Evolutionary conservation across 169 alveolate species (phyloP).

Genomic region (Plasmodium blacklocki): DNA sequence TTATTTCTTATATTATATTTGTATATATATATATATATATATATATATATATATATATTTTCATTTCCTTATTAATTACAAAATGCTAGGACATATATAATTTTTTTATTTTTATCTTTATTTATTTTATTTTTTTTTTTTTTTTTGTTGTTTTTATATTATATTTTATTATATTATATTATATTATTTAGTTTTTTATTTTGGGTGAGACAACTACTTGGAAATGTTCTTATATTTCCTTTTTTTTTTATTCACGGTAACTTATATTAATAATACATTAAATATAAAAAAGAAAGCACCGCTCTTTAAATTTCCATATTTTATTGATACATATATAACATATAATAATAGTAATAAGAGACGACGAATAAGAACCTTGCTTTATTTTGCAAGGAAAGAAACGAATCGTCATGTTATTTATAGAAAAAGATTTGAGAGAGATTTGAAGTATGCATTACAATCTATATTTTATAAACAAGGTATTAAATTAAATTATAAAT

Average conservation of each 20-base stretch:
- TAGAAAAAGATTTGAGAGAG: conserved; percentile 63
- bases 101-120: background rate
- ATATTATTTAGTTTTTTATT: background rate
- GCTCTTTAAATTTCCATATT: conserved; percentile 6
- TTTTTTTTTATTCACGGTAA: conserved; percentile 26
- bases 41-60: background rate
- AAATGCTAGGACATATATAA: background rate
- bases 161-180: background rate
- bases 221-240: conserved; percentile 65
- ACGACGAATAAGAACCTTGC: background rate
- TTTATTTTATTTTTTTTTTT: conserved; percentile 6
- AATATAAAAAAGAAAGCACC: conserved; percentile 17
- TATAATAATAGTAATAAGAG: conserved; percentile 4
- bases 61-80: no score
- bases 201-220: background rate
- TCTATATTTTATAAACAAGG: conserved; percentile 67
- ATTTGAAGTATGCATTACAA: conserved; percentile 61
- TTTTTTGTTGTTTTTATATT: background rate
- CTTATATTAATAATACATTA: conserved; percentile 34
- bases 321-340: conserved; percentile 8
- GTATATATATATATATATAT: background rate
- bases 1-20: background rate
- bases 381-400: conserved; percentile 27
- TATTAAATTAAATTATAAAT: conserved; percentile 63
- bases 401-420: conserved; percentile 66